These are phyloP conservation scores for Termitomyces sp. DNA, from an alignment of 768 basidiomycete species.

Conservation along the genomic window DNA sequence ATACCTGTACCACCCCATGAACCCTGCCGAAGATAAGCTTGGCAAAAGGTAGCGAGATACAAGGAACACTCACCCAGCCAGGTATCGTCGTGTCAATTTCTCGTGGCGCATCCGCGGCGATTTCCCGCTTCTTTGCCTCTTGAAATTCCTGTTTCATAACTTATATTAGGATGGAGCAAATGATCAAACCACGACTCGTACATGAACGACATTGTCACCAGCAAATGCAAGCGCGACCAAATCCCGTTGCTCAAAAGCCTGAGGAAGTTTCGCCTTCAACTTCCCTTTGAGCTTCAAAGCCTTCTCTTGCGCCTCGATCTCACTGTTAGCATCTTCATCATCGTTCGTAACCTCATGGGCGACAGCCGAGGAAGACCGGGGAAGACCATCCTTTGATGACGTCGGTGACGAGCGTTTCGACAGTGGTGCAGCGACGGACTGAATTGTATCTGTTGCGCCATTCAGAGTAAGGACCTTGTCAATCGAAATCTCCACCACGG, in stretches of 20 bases:
- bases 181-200: conserved; percentile 26
- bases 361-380: conserved; percentile 18
- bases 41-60: not conserved
- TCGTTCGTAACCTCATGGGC: conserved; percentile 42
- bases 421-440: conserved; percentile 28
- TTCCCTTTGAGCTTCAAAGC: conserved; percentile 35
- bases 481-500: conserved; percentile 70
- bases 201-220: conserved; percentile 92
- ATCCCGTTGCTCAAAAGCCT: conserved; percentile 86
- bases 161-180: not conserved
- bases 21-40: conserved; percentile 46
- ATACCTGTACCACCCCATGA: conserved; percentile 86
- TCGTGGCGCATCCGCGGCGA: conserved; percentile 81
- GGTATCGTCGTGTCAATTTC: conserved; percentile 88
- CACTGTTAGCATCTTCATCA: conserved; percentile 56
- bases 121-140: conserved; percentile 75
- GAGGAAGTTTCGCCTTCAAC: conserved; percentile 39
- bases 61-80: conserved; percentile 76
- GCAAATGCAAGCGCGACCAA: conserved; percentile 94
- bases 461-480: conserved; percentile 39
- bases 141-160: conserved; percentile 65
- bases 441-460: conserved; percentile 30
- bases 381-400: conserved; percentile 32
- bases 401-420: not conserved
- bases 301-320: conserved; percentile 66